Conservation (phyloP, 1,139 yeast genomes). For the Spathaspora sp. region DNA sequence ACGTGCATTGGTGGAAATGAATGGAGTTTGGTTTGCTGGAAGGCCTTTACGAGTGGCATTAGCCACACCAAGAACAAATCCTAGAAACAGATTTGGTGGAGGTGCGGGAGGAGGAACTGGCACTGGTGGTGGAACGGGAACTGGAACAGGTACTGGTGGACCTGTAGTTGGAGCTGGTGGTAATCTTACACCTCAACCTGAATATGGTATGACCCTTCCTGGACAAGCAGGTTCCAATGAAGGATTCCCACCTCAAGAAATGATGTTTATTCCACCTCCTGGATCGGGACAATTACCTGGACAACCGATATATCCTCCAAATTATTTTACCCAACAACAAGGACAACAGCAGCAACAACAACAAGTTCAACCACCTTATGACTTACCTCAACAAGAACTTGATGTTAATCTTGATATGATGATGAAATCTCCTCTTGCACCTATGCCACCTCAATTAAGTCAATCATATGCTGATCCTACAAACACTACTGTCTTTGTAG, state of each 20-base stretch:
- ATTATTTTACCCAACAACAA: constrained; percentile 8
- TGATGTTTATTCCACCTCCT: constrained; percentile 17
- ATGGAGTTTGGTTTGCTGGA: constrained; percentile 73
- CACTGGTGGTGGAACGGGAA: not conserved
- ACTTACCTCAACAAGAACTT: not conserved
- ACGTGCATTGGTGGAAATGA: constrained; percentile 67
- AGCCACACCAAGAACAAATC: constrained; percentile 54
- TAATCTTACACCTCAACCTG: constrained; percentile 6
- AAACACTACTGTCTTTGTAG: constrained; percentile 93
- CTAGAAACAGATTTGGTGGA: constrained; percentile 10
- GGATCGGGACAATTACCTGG: constrained; percentile 8
- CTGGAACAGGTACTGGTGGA: not conserved
- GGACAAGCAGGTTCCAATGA: constrained; percentile 4
- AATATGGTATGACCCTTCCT: constrained; percentile 2
- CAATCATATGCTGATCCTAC: constrained; percentile 68
- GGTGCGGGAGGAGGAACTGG: not conserved
- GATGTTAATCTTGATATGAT: constrained; percentile 2
- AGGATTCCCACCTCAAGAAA: constrained; percentile 11
- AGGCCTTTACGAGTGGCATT: constrained; percentile 72
- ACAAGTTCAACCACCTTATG: not conserved
- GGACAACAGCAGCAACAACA: constrained; percentile 7
- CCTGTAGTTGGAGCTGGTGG: not conserved
- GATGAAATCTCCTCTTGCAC: constrained; percentile 5
- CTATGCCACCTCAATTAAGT: constrained; percentile 11
- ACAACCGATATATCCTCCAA: constrained; percentile 9